Conservation (phyloP, 2,329 filamentous ascomycete species). For the Pseudogymnoascus sp. region DNA sequence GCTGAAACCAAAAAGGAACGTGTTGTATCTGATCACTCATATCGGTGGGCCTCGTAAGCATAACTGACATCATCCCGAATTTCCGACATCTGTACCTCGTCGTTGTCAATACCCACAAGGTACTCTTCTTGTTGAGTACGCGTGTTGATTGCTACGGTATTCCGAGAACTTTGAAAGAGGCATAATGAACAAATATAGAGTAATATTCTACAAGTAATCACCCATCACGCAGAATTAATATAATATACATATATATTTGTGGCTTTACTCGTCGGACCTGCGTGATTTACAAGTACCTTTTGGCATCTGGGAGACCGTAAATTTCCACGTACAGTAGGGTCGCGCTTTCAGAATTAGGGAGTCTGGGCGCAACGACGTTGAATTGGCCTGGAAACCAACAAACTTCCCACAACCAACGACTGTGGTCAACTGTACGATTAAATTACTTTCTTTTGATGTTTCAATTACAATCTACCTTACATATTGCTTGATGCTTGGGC, state of each 20-base stretch:
- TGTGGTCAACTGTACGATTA: neutral
- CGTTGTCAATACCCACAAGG: slow-evolving; percentile 3
- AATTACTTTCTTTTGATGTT: slow-evolving; percentile 4
- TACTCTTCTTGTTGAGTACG: neutral
- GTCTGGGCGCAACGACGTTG: slow-evolving; percentile 2
- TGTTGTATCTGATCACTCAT: too few relatives aligned
- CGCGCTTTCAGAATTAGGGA: slow-evolving; percentile 4
- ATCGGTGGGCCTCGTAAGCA: neutral
- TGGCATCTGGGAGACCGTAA: neutral
- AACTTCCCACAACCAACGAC: neutral
- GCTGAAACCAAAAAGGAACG: too few relatives aligned
- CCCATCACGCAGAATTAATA: neutral
- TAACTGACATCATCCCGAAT: slow-evolving; percentile 1
- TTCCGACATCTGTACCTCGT: neutral
- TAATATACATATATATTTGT: neutral
- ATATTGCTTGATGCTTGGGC: slow-evolving; percentile 4
- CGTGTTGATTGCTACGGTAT: neutral
- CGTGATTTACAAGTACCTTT: neutral
- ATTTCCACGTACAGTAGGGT: neutral
- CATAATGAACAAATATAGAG: neutral
- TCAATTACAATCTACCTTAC: neutral
- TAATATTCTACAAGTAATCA: neutral
- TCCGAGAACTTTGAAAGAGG: neutral
- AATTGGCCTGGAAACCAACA: neutral
- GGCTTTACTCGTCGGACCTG: neutral